Evolutionary conservation across 306 rosid species (phyloP).

Genomic region (Glycine tomentella): DNA sequence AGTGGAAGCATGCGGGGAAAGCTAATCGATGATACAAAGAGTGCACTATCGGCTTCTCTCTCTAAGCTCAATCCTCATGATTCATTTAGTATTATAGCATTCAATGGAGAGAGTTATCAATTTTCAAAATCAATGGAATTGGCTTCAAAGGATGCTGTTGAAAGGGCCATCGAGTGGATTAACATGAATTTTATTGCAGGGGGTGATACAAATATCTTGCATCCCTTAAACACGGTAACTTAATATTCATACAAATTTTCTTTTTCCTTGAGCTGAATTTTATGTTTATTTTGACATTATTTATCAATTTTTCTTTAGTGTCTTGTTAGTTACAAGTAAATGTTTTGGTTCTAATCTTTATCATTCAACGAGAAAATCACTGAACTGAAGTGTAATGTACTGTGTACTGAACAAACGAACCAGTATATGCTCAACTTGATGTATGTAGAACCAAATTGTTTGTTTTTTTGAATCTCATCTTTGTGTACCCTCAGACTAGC

Average conservation of each 20-base stretch:
- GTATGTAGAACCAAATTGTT: background rate
- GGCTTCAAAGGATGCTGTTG: constrained; percentile 76
- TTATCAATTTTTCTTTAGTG: background rate
- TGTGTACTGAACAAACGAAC: constrained; percentile 31
- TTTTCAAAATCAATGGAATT: constrained; percentile 74
- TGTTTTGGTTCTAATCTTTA: constrained; percentile 21
- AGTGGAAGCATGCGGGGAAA: constrained; percentile 92
- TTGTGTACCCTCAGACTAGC: constrained; percentile 19
- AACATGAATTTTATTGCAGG: constrained; percentile 70
- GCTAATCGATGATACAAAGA: constrained; percentile 67
- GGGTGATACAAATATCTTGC: constrained; percentile 72
- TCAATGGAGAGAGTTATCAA: constrained; percentile 67
- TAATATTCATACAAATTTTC: constrained; percentile 21
- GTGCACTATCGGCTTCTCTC: constrained; percentile 65
- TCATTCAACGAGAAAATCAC: background rate
- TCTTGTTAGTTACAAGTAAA: constrained; percentile 9
- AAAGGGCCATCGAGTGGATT: constrained; percentile 80
- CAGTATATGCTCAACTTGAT: constrained; percentile 22
- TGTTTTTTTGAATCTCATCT: background rate
- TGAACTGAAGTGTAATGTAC: constrained; percentile 7
- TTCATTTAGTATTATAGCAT: constrained; percentile 82
- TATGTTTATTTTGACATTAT: background rate
- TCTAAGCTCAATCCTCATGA: constrained; percentile 71
- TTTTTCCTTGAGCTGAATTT: constrained; percentile 36
- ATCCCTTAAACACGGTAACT: constrained; percentile 69